Percentiles rank a stretch among this genome's conserved stretches.
These are phyloP conservation scores for Phytophthora melonis DNA, from an alignment of 352 stramenopile genomes.

Conservation along the genomic window DNA sequence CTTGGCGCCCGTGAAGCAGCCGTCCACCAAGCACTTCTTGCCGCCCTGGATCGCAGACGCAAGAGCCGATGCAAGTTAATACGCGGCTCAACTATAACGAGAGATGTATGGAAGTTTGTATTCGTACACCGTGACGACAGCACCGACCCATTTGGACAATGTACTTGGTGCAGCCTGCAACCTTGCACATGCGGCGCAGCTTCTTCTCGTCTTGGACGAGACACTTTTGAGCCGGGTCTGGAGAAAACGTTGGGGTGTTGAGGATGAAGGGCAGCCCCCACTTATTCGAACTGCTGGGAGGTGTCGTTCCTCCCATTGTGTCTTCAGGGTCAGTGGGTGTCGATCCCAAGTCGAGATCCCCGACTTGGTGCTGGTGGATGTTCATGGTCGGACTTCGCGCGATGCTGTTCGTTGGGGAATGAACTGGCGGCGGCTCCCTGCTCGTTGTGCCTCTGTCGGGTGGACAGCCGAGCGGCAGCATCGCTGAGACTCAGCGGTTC, in stretches of 20 bases:
- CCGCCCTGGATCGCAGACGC: slow-evolving; percentile 40
- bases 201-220: slow-evolving; percentile 33
- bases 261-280: slow-evolving; percentile 9
- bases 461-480: background rate
- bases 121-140: slow-evolving; percentile 45
- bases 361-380: background rate
- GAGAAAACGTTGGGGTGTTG: background rate
- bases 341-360: background rate
- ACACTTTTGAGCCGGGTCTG: slow-evolving; percentile 3
- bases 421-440: background rate
- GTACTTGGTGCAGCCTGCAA: slow-evolving; percentile 48
- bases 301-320: background rate
- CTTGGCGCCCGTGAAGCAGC: slow-evolving; percentile 29
- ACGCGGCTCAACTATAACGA: background rate
- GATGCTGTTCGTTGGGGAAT: background rate
- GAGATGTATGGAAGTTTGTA: background rate
- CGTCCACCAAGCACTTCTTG: slow-evolving; percentile 55
- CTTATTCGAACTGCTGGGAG: slow-evolving; percentile 6
- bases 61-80: background rate
- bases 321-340: background rate
- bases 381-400: background rate
- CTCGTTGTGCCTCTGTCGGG: background rate
- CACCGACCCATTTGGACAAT: slow-evolving; percentile 52
- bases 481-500: background rate
- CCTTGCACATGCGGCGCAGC: slow-evolving; percentile 38